phyloP scores from a whole-genome alignment of 306 rosid genomes.

The Prunus mira region DNA sequence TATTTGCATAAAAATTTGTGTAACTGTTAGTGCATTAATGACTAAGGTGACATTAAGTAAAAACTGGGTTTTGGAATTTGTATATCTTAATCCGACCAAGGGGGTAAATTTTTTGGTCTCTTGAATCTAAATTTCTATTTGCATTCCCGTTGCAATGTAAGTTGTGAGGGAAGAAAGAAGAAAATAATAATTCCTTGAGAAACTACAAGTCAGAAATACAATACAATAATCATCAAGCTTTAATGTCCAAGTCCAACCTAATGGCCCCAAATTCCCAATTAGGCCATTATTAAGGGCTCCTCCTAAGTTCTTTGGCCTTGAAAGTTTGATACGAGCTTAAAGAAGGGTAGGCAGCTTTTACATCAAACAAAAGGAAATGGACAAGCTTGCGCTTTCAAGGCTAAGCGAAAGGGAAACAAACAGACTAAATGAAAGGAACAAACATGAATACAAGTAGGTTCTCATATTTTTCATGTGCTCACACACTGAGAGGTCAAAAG shows the following conservation, averaged over 20 bases:
- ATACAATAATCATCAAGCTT: neutral
- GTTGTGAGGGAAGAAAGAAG: neutral
- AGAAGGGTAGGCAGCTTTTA: neutral
- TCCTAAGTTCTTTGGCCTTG: neutral
- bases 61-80: slow-evolving; percentile 27
- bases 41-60: slow-evolving; percentile 14
- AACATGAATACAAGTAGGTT: neutral
- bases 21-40: slow-evolving; percentile 4
- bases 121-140: neutral
- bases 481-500: neutral
- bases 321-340: neutral
- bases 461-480: neutral
- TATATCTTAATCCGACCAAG: slow-evolving; percentile 1
- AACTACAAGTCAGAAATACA: slow-evolving; percentile 8
- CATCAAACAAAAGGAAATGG: neutral
- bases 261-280: neutral
- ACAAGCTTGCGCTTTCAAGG: slow-evolving; percentile 5
- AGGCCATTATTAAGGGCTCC: neutral
- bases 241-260: neutral
- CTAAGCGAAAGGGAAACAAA: neutral
- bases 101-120: neutral
- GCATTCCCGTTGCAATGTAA: neutral
- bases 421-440: neutral
- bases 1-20: slow-evolving; percentile 21
- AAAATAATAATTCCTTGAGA: slow-evolving; percentile 2